These are phyloP conservation scores for Penicillium flavigenum DNA, from an alignment of 495 filamentous ascomycete genomes.

Conservation along the genomic window DNA sequence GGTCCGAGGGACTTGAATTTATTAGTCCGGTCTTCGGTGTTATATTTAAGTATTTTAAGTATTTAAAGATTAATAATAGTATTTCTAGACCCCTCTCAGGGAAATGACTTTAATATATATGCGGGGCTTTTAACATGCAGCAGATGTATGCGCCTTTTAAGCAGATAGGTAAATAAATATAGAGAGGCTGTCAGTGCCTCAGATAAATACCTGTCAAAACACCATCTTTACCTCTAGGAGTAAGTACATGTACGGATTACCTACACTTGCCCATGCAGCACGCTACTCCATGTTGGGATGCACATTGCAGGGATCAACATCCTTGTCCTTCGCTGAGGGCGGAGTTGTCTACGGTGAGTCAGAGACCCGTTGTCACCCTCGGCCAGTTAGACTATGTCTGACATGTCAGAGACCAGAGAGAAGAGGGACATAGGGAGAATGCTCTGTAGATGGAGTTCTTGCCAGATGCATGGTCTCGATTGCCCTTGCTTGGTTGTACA, in stretches of 20 bases:
- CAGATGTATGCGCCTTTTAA: conserved; percentile 14
- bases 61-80: background rate
- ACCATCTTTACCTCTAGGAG: background rate
- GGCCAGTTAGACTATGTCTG: conserved; percentile 6
- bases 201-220: background rate
- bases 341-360: conserved; percentile 23
- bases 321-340: conserved; percentile 3
- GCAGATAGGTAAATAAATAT: conserved; percentile 8
- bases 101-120: conserved; percentile 3
- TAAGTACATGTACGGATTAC: conserved; percentile 1
- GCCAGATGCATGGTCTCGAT: conserved; percentile 13
- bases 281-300: conserved; percentile 19
- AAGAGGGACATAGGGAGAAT: background rate
- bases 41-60: background rate
- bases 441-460: conserved; percentile 5
- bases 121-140: conserved; percentile 1
- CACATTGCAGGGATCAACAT: conserved; percentile 25
- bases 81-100: background rate
- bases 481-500: conserved; percentile 34
- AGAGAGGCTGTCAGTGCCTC: background rate
- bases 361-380: conserved; percentile 6
- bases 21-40: background rate
- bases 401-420: conserved; percentile 7
- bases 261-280: conserved; percentile 20
- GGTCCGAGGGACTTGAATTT: conserved; percentile 2